Percentiles rank a stretch among this genome's conserved stretches.
phyloP scores from a whole-genome alignment of 257 asterid species.

The Coffea canephora region DNA sequence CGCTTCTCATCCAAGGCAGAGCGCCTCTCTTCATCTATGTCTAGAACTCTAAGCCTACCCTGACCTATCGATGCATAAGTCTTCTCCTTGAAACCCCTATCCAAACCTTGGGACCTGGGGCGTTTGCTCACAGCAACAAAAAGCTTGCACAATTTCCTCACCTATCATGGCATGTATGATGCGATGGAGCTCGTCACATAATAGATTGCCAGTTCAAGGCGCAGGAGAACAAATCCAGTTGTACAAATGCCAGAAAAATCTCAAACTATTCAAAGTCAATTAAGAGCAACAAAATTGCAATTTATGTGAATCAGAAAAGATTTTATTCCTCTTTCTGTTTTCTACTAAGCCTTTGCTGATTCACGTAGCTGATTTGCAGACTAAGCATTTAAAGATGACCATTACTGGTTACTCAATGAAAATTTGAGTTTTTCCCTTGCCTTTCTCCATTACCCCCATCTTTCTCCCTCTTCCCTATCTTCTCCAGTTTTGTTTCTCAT shows the following conservation, averaged over 20 bases:
- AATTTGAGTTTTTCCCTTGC: not conserved
- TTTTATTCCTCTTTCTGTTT: not conserved
- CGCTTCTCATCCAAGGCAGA: conserved; percentile 34
- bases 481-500: not conserved
- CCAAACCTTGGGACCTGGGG: conserved; percentile 24
- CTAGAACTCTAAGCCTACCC: conserved; percentile 29
- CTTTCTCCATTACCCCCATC: not conserved
- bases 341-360: not conserved
- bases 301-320: not conserved
- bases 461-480: not conserved
- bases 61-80: conserved; percentile 18
- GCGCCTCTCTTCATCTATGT: conserved; percentile 26
- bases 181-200: not conserved
- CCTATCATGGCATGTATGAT: conserved; percentile 41
- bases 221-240: conserved; percentile 2
- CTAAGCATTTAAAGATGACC: not conserved
- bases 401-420: too few species aligned
- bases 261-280: not conserved
- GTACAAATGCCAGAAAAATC: not conserved
- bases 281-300: not conserved
- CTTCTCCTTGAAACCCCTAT: conserved; percentile 31
- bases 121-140: conserved; percentile 44
- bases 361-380: not conserved
- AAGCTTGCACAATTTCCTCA: conserved; percentile 65
- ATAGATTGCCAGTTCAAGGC: not conserved